phyloP scores from a whole-genome alignment of 495 filamentous ascomycete genomes.

The Hypoxylon lenormandii region DNA sequence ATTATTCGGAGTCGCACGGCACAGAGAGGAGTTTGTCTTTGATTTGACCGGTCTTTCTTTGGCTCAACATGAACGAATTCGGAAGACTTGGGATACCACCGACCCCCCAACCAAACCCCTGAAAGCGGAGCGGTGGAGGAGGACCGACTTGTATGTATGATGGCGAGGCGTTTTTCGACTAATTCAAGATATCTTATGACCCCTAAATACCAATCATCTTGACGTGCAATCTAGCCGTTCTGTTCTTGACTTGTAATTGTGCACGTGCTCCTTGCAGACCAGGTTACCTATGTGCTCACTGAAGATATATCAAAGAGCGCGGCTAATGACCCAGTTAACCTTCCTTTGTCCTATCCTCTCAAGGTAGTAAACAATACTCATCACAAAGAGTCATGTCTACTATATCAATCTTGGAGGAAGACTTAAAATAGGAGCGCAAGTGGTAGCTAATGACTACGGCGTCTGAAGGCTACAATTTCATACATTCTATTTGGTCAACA shows the following conservation, averaged over 20 bases:
- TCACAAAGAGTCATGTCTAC: no score
- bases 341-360: no score
- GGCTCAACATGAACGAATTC: slow-evolving; percentile 31
- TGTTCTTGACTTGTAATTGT: not conserved
- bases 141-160: slow-evolving; percentile 44
- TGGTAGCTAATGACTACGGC: no score
- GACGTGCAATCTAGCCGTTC: not conserved
- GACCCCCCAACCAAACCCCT: slow-evolving; percentile 1
- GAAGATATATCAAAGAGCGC: no score
- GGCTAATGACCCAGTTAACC: no score
- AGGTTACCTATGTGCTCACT: no score
- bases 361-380: no score
- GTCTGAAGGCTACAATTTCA: no score
- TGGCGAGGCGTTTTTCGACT: slow-evolving; percentile 48
- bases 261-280: not conserved
- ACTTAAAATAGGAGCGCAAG: no score
- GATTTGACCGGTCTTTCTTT: slow-evolving; percentile 41
- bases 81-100: slow-evolving; percentile 44
- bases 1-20: slow-evolving; percentile 28
- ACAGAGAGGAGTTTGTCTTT: slow-evolving; percentile 43
- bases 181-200: slow-evolving; percentile 48
- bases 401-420: no score
- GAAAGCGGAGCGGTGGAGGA: slow-evolving; percentile 21
- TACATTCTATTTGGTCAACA: no score
- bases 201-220: slow-evolving; percentile 32